A percentile compares a stretch with the other conserved stretches of the same genome.
phyloP scores from a whole-genome alignment of 2,329 filamentous ascomycete species.

The Cadophora gregata region DNA sequence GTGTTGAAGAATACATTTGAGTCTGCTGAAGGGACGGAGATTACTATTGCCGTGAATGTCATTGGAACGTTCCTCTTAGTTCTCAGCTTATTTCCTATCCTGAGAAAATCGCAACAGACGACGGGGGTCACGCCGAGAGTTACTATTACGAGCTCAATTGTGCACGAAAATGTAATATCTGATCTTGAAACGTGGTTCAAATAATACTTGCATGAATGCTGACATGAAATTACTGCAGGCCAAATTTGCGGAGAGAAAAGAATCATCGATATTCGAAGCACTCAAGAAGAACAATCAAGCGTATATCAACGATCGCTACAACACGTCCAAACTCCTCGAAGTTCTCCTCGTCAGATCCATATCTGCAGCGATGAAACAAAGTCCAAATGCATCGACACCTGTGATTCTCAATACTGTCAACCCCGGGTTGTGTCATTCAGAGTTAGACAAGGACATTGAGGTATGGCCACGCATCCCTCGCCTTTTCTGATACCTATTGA shows the following conservation, averaged over 20 bases:
- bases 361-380: conserved; percentile 27
- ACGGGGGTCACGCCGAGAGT: conserved; percentile 35
- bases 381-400: not conserved
- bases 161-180: conserved; percentile 44
- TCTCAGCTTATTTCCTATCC: conserved; percentile 33
- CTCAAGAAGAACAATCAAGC: conserved; percentile 21
- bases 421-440: conserved; percentile 52
- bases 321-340: conserved; percentile 54
- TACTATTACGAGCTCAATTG: conserved; percentile 45
- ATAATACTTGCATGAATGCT: no score
- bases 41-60: conserved; percentile 39
- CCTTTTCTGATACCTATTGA: no score
- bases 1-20: conserved; percentile 12
- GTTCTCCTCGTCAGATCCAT: conserved; percentile 52
- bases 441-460: conserved; percentile 49
- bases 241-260: conserved; percentile 37
- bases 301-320: conserved; percentile 44
- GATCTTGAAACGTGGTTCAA: no score
- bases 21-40: conserved; percentile 32
- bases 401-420: conserved; percentile 27
- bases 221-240: not conserved
- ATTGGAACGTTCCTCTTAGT: conserved; percentile 40
- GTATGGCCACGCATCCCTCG: not conserved
- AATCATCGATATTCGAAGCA: conserved; percentile 28
- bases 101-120: conserved; percentile 32